Percentiles rank a stretch among this genome's conserved stretches.
Conservation (phyloP, 2,329 filamentous ascomycete species). For the Pseudogymnoascus sp. region DNA sequence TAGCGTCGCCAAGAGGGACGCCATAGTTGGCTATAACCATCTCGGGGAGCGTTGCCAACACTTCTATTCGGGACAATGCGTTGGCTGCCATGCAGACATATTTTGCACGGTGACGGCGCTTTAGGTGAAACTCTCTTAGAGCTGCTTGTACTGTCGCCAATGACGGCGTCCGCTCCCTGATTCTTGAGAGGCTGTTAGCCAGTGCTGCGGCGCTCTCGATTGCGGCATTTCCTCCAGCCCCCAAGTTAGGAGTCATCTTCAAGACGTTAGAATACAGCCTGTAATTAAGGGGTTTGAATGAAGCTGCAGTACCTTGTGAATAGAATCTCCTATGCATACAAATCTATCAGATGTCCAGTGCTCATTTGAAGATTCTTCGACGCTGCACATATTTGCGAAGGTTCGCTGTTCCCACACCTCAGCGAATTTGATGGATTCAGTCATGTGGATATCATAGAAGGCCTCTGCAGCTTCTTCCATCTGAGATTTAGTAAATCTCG, state of each 20-base stretch:
- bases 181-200: conserved; percentile 9
- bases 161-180: neutral
- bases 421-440: neutral
- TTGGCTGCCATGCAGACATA: conserved; percentile 18
- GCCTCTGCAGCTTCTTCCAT: neutral
- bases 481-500: neutral
- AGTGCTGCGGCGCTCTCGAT: conserved; percentile 13
- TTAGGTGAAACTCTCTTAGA: conserved; percentile 15
- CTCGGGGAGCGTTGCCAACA: conserved; percentile 14
- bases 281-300: neutral
- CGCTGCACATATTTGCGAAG: neutral
- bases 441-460: neutral
- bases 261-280: neutral
- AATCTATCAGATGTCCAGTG: conserved; percentile 10
- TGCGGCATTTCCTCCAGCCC: conserved; percentile 10
- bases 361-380: neutral
- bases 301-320: conserved; percentile 8
- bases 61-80: conserved; percentile 19
- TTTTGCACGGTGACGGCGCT: conserved; percentile 17
- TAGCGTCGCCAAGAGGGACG: conserved; percentile 19
- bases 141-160: neutral
- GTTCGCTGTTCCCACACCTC: neutral
- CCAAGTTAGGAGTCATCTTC: conserved; percentile 13
- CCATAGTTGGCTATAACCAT: conserved; percentile 18
- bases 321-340: conserved; percentile 11